These are phyloP conservation scores for Colletotrichum simmondsii DNA, from an alignment of 2,329 filamentous ascomycete species.

Conservation along the genomic window DNA sequence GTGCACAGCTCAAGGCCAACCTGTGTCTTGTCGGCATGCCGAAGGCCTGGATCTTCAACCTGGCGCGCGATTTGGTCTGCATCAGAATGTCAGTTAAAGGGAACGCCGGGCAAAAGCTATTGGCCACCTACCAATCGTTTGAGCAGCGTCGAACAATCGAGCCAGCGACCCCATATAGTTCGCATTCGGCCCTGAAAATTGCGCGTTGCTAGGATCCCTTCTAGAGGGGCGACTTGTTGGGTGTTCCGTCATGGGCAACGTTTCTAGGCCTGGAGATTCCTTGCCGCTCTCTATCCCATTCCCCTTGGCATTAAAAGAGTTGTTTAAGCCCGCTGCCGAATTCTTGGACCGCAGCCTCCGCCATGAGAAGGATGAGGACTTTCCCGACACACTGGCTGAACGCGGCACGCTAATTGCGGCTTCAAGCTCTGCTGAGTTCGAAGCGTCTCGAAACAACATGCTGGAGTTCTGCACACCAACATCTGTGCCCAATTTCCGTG, in stretches of 20 bases:
- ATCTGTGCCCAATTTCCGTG: slow-evolving; percentile 91
- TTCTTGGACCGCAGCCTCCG: slow-evolving; percentile 90
- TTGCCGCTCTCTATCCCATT: slow-evolving; percentile 54
- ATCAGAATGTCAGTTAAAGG: neutral
- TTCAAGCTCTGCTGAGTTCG: slow-evolving; percentile 58
- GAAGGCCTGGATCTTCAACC: slow-evolving; percentile 93
- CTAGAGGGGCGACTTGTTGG: slow-evolving; percentile 76
- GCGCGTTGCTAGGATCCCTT: slow-evolving; percentile 74
- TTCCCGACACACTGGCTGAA: slow-evolving; percentile 73
- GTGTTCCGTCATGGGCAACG: slow-evolving; percentile 79
- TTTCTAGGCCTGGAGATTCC: slow-evolving; percentile 74
- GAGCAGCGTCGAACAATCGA: slow-evolving; percentile 90
- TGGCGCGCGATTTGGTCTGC: slow-evolving; percentile 94
- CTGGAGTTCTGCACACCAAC: slow-evolving; percentile 83
- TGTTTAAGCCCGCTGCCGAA: slow-evolving; percentile 72
- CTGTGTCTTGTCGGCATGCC: slow-evolving; percentile 91
- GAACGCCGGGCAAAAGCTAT: neutral
- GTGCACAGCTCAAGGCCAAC: slow-evolving; percentile 95
- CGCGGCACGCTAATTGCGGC: slow-evolving; percentile 56
- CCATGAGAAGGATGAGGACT: slow-evolving; percentile 87
- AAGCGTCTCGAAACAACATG: slow-evolving; percentile 80
- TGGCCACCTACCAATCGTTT: slow-evolving; percentile 80
- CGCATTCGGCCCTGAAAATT: slow-evolving; percentile 85
- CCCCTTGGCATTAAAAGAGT: slow-evolving; percentile 53
- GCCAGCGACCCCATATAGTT: slow-evolving; percentile 93